Evolutionary conservation across 2,329 filamentous ascomycete species (phyloP).

Genomic region (Pseudocercospora vitis): DNA sequence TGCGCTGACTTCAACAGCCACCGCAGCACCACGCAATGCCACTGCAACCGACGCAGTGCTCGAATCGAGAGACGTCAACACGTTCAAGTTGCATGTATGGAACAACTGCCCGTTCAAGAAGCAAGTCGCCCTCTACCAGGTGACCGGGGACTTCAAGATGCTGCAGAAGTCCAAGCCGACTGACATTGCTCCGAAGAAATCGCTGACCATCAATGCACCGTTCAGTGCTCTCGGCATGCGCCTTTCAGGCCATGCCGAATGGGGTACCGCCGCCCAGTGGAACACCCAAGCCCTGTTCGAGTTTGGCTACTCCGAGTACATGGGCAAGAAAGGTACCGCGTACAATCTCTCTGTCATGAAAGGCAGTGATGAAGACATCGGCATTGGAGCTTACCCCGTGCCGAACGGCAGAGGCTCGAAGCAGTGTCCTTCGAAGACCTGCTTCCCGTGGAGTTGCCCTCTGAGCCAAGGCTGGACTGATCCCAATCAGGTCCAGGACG

Average conservation of each 20-base stretch:
- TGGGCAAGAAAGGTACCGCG: slow-evolving; percentile 28
- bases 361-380: slow-evolving; percentile 30
- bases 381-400: slow-evolving; percentile 28
- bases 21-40: slow-evolving; percentile 7
- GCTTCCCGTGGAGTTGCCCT: slow-evolving; percentile 29
- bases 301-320: slow-evolving; percentile 31
- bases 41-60: slow-evolving; percentile 7
- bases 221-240: slow-evolving; percentile 33
- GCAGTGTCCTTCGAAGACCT: slow-evolving; percentile 30
- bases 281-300: slow-evolving; percentile 32
- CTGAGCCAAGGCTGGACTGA: slow-evolving; percentile 32
- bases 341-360: slow-evolving; percentile 34
- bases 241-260: slow-evolving; percentile 32
- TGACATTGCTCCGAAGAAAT: slow-evolving; percentile 22
- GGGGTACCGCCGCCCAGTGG: slow-evolving; percentile 32
- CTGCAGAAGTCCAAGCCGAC: slow-evolving; percentile 24
- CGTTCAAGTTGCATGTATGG: slow-evolving; percentile 31
- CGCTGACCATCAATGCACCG: slow-evolving; percentile 24
- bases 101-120: slow-evolving; percentile 33
- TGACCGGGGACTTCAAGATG: slow-evolving; percentile 30
- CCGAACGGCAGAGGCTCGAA: slow-evolving; percentile 25
- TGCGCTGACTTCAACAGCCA: slow-evolving; percentile 5
- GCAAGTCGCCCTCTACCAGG: slow-evolving; percentile 33
- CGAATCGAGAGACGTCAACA: slow-evolving; percentile 18
- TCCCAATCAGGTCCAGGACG: slow-evolving; percentile 27